Evolutionary conservation across 2,329 filamentous ascomycete genomes (phyloP), one percentile per base, ranked within the genome.

Genomic region (Trichoderma oligosporum): DNA sequence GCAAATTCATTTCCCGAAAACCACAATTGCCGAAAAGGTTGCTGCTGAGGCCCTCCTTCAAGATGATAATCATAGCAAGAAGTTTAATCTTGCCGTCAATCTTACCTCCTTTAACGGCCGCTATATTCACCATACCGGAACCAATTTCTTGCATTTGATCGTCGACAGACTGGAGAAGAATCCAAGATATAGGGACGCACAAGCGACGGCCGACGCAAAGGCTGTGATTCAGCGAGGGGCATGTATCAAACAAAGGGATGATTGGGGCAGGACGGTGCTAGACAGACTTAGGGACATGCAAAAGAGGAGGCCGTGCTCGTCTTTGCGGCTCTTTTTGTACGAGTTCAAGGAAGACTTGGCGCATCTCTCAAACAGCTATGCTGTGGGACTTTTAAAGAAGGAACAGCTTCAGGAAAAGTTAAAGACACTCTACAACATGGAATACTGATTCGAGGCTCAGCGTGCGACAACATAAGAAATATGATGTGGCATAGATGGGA

Each of bases 131-230:
- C 4, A 4, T 8, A 29, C 35, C 25, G 61, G 35, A 4, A n/a
- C 18, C 35, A 44, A 20, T 2, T 51, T 56, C 4, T 12, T 62
- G 12, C 61, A 62, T 22, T 45, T 47, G 4, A 54, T 62, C 16
- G 51, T 62, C 29, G 7, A 51, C 4, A 53, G 48, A 9, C 7
- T 60, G 3, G 29, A 18, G 33, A 44, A 2, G 4, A 7, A 33
- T 11, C 16, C 11, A 5, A 41, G 14, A 1, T 56, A 41, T 8
- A 36, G 9, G n/a, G 44, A 33, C 18, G 16, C 16, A 4, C 7
- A 16, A 3, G 45, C 49, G 2, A 12, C 41, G 9, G 1, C 3
- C 4, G 33, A 62, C 31, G 51, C 57, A 3, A 3, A 16, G 1
- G n/a, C 31, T 2, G 29, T 62, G 25, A 39, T 62, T n/a, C 0